Evolutionary conservation across 1,284 basidiomycete genomes (phyloP).

Genomic region (Peniophora sp.): DNA sequence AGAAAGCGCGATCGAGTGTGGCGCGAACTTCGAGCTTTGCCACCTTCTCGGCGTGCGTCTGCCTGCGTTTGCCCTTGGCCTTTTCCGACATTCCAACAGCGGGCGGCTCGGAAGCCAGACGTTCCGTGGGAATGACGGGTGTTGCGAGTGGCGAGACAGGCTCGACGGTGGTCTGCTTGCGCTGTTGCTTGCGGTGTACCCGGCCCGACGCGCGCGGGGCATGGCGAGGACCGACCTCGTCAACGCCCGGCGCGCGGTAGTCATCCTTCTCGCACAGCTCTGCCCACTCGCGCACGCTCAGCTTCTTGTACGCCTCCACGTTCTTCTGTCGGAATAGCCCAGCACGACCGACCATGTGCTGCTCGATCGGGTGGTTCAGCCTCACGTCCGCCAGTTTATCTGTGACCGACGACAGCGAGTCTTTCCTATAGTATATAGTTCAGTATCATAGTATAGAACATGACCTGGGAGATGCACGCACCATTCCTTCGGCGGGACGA

Average conservation of each 20-base stretch:
- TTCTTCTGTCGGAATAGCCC: slow-evolving; percentile 91
- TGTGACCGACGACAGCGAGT: slow-evolving; percentile 61
- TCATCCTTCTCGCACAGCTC: slow-evolving; percentile 72
- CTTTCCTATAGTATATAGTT: slow-evolving; percentile 43
- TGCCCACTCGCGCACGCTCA: slow-evolving; percentile 84
- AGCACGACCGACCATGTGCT: slow-evolving; percentile 79
- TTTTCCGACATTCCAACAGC: slow-evolving; percentile 16
- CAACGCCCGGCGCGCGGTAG: slow-evolving; percentile 59
- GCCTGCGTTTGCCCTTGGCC: slow-evolving; percentile 35
- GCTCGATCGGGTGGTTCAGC: slow-evolving; percentile 85
- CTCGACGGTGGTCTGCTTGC: slow-evolving; percentile 1
- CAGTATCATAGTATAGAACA: not conserved
- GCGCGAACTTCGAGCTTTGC: slow-evolving; percentile 46
- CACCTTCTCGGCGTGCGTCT: slow-evolving; percentile 37
- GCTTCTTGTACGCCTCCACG: slow-evolving; percentile 76
- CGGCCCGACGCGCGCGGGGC: slow-evolving; percentile 34
- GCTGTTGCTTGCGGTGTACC: slow-evolving; percentile 9
- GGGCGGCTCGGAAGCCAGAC: slow-evolving; percentile 3
- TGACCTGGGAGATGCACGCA: slow-evolving; percentile 32
- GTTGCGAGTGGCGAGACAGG: slow-evolving; percentile 5
- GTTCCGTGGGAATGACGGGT: not conserved
- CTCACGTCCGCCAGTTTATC: slow-evolving; percentile 65
- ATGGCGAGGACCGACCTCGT: slow-evolving; percentile 50
- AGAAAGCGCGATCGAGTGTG: slow-evolving; percentile 53
- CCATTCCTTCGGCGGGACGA: slow-evolving; percentile 93